Evolutionary conservation across 2,329 filamentous ascomycete genomes (phyloP).

Genomic region (Ophiosphaerella herpotricha): DNA sequence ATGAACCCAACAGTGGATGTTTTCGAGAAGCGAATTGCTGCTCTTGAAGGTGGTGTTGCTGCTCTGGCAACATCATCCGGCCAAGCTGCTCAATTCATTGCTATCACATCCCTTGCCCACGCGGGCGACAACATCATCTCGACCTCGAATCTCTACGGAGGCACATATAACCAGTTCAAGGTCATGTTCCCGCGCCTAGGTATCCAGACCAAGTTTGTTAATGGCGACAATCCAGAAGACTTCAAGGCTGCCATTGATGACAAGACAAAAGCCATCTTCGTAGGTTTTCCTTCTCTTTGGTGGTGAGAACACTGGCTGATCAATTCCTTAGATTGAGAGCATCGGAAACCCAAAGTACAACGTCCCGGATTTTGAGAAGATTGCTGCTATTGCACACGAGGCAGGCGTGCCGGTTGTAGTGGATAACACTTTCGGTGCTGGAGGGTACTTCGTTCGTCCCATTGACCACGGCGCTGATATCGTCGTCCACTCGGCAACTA

Average conservation of each 20-base stretch:
- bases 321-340: slow-evolving; percentile 61
- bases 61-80: slow-evolving; percentile 85
- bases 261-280: slow-evolving; percentile 87
- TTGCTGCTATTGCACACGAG: slow-evolving; percentile 77
- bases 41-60: slow-evolving; percentile 87
- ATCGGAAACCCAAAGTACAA: slow-evolving; percentile 96
- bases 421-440: slow-evolving; percentile 95
- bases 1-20: slow-evolving; percentile 83
- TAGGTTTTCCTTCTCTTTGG: slow-evolving; percentile 43
- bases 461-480: slow-evolving; percentile 93
- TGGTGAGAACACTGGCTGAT: slow-evolving; percentile 1
- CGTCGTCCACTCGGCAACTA: slow-evolving; percentile 90
- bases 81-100: slow-evolving; percentile 90
- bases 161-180: slow-evolving; percentile 97
- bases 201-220: slow-evolving; percentile 84
- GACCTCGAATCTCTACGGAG: slow-evolving; percentile 85
- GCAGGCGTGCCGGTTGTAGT: slow-evolving; percentile 63
- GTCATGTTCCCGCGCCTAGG: slow-evolving; percentile 86
- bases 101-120: slow-evolving; percentile 81
- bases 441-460: slow-evolving; percentile 83
- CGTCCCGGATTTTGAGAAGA: slow-evolving; percentile 85
- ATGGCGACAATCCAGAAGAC: slow-evolving; percentile 77
- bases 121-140: slow-evolving; percentile 92
- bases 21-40: slow-evolving; percentile 95
- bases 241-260: slow-evolving; percentile 85